Percentiles rank a stretch among this genome's conserved stretches.
Conservation (phyloP, 176 grass and related monocot species). For the Eleusine indica region DNA sequence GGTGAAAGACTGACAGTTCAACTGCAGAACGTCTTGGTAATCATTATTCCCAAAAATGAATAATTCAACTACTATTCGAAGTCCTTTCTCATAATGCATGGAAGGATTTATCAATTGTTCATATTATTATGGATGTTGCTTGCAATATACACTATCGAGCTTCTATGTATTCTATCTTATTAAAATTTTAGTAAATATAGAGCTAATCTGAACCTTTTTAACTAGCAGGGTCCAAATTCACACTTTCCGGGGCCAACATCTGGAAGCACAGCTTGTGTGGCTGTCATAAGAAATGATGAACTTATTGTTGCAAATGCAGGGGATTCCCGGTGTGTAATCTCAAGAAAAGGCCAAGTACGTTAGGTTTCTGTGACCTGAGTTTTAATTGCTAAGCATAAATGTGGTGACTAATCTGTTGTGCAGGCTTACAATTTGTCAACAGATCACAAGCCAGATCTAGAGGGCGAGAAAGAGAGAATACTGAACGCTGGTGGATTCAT, state of each 20-base stretch:
- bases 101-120: neutral
- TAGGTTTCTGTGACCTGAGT: neutral
- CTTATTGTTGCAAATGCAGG: slow-evolving; percentile 96
- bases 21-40: neutral
- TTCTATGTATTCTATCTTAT: neutral
- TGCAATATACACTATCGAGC: neutral
- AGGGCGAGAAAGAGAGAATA: slow-evolving; percentile 80
- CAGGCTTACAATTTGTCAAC: slow-evolving; percentile 83
- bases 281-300: slow-evolving; percentile 82
- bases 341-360: slow-evolving; percentile 85
- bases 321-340: slow-evolving; percentile 96
- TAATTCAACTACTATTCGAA: neutral
- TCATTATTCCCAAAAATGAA: neutral
- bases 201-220: slow-evolving; percentile 19
- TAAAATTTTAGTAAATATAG: slow-evolving; percentile 24
- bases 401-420: slow-evolving; percentile 28
- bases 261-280: slow-evolving; percentile 95
- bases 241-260: slow-evolving; percentile 78
- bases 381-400: slow-evolving; percentile 29
- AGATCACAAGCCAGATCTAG: slow-evolving; percentile 96
- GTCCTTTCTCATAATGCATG: neutral
- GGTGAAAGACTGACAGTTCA: neutral
- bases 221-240: slow-evolving; percentile 79
- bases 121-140: neutral
- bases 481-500: slow-evolving; percentile 80